Base-by-base conservation (phyloP, 2,329 filamentous ascomycete genomes). In the Colletotrichum sansevieriae region DNA sequence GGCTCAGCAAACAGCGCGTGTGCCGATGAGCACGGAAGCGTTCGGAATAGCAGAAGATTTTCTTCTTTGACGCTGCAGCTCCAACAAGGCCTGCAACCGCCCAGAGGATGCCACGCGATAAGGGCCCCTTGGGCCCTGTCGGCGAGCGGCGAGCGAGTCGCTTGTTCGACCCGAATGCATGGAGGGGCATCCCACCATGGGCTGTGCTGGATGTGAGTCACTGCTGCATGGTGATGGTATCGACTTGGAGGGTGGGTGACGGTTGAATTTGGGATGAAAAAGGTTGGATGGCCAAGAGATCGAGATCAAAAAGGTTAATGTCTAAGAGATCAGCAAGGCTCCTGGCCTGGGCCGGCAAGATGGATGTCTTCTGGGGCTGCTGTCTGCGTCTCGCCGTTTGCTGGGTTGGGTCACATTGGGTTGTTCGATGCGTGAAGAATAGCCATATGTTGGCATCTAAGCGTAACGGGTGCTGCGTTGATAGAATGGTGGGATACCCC, bases 161-260 rank as follows among this genome's bases (percentile, higher is more conserved):
- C 56, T 55, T 66, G 49, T 61, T 51, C 51, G 52, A 70, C 57
- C 63, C 67, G 52, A 59, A 25, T 52, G 57, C 57, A 68, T 62
- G 64, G 54, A 59, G 57, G 46, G 55, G 29, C 12, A 65, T 59
- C 46, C 49, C 22, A 12, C 63, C 43, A 37, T 51, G 46, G 55
- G 62, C 65, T 65, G 55, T 65, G 65, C 47, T 68, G 62, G 65
- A 59, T 56, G 63, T 68, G 67, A 70, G 67, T 70, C 67, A 70
- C 67, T 18, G 35, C 29, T 41, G 35, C 18, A 43, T 47, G 25
- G 43, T 60, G 25, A 61, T 59, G 56, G 43, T 22, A 49, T 51
- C 41, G 63, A 61, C 47, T 61, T 55, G 66, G 61, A 59, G 54
- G 63, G 63, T 51, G 43, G 47, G 43, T 37, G 46, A 49, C 35